Conservation (phyloP, 352 stramenopile genomes). For the Globisporangium emineosum region DNA sequence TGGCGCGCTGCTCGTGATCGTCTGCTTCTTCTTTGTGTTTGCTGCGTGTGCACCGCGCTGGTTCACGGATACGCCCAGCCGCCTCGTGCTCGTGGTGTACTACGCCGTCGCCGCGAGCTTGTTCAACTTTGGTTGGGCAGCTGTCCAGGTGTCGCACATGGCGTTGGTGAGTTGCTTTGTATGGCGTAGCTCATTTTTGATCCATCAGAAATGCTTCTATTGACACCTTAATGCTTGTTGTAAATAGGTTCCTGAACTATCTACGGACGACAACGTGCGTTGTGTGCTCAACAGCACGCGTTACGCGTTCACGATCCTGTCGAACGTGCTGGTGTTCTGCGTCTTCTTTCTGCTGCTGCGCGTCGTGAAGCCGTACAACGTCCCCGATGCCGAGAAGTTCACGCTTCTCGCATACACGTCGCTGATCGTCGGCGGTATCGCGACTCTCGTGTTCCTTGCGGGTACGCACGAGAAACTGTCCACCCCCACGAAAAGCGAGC, state of each 20-base stretch:
- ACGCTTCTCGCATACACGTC: constrained; percentile 72
- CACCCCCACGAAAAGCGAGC: constrained; percentile 23
- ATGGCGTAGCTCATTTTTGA: not conserved
- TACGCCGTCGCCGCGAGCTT: constrained; percentile 73
- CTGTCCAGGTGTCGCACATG: constrained; percentile 86
- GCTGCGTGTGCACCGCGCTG: constrained; percentile 52
- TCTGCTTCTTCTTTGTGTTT: constrained; percentile 89
- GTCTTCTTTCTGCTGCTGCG: constrained; percentile 71
- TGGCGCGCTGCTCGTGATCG: constrained; percentile 66
- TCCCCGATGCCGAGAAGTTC: constrained; percentile 73
- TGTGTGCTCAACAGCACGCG: constrained; percentile 80
- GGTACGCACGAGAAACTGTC: constrained; percentile 63
- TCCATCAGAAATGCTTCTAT: not conserved
- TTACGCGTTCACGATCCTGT: constrained; percentile 85
- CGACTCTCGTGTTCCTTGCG: constrained; percentile 58
- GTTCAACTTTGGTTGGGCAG: constrained; percentile 85
- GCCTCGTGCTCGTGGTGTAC: constrained; percentile 61
- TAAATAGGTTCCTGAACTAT: constrained; percentile 65
- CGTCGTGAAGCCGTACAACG: constrained; percentile 54
- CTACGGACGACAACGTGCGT: constrained; percentile 70
- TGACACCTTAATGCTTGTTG: not conserved
- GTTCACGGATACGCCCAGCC: constrained; percentile 55
- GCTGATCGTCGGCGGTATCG: constrained; percentile 58
- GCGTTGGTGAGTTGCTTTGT: constrained; percentile 46
- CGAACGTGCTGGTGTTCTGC: constrained; percentile 84